Base-by-base conservation (phyloP, 176 grass and related monocot genomes). In the Musa schizocarpa region DNA sequence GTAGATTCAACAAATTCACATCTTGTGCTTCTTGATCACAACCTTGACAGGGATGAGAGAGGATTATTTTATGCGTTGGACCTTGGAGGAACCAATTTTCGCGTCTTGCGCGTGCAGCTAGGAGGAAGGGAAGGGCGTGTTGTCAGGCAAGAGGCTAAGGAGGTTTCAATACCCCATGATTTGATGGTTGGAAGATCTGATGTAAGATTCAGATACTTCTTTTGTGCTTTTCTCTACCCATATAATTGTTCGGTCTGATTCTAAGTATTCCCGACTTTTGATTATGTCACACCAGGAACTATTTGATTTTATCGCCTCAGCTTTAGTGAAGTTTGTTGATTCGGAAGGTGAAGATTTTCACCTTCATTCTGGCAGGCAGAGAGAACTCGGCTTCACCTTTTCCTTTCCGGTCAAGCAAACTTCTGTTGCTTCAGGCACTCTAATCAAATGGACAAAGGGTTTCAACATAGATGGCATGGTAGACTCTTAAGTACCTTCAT, bases 41-140 rank as follows among this genome's bases (percentile, higher is more conserved):
- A 29, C 9, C 52, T 27, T 57, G 72, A 14, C 75, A 77, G 75
- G 12, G 59, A 65, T 53, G 75, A 77, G 61, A 77, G 12, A 53
- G 75, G 75, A 65, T 52, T 77, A 8, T 77, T 77, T 23, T 77
- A 77, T 25, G 75, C 75, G 5, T 77, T 77, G 75, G 75, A 77
- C 48, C 75, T 77, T 10, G 75, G 75, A 65, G 75, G 75, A 26
- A 77, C 75, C 75, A 77, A 77, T 48, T 77, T 77, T 23, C 75
- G 75, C 11, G 75, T 65, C 19, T 9, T 77, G 20, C 75, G 75
- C 11, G 75, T 77, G 9, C 75, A 77, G 65, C 52, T 77, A 51
- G 75, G 75, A 16, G 75, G 75, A 52, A 77, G 52, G 48, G 75
- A 64, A 77, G 61, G 61, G 59, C 43, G 11, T 64, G 75, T 77